Percentiles rank a stretch among this genome's conserved stretches.
phyloP scores from a whole-genome alignment of 164 flowering plant genomes.

The Malania oleifera region DNA sequence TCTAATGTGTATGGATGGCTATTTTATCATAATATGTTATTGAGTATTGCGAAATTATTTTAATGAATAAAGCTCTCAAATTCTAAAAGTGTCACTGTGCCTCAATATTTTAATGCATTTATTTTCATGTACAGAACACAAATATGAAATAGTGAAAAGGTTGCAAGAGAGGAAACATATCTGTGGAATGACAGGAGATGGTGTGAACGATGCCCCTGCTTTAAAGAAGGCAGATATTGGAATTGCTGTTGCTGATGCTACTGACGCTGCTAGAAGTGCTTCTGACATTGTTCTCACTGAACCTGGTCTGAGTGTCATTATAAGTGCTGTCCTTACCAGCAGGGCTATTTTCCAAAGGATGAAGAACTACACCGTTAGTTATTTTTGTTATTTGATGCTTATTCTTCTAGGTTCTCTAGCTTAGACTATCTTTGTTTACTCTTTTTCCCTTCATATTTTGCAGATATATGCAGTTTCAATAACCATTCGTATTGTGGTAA shows the following conservation, averaged over 20 bases:
- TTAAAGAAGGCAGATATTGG: slow-evolving; percentile 47
- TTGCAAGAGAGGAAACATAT: slow-evolving; percentile 43
- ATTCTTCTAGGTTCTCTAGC: no score
- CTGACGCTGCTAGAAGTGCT: slow-evolving; percentile 6
- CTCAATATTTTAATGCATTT: not conserved
- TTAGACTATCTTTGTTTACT: not conserved
- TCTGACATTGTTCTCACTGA: slow-evolving; percentile 5
- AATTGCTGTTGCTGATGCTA: slow-evolving; percentile 38
- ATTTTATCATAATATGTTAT: not conserved
- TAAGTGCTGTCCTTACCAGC: slow-evolving; percentile 8
- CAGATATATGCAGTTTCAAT: slow-evolving; percentile 7
- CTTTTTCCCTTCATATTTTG: not conserved
- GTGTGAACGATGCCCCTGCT: slow-evolving; percentile 51
- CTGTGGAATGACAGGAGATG: slow-evolving; percentile 50
- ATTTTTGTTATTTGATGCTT: not conserved
- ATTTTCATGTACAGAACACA: slow-evolving; percentile 27
- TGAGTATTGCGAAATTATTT: not conserved
- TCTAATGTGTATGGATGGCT: not conserved
- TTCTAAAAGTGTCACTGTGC: not conserved
- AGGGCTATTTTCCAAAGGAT: slow-evolving; percentile 5
- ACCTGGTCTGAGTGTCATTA: slow-evolving; percentile 4
- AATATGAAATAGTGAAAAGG: slow-evolving; percentile 39
- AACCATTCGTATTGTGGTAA: slow-evolving; percentile 6
- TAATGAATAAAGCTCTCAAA: not conserved
- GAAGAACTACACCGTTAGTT: slow-evolving; percentile 6